These are phyloP conservation scores for Xerocomus brunneocitrinus DNA, from an alignment of 768 basidiomycete genomes.

Conservation along the genomic window DNA sequence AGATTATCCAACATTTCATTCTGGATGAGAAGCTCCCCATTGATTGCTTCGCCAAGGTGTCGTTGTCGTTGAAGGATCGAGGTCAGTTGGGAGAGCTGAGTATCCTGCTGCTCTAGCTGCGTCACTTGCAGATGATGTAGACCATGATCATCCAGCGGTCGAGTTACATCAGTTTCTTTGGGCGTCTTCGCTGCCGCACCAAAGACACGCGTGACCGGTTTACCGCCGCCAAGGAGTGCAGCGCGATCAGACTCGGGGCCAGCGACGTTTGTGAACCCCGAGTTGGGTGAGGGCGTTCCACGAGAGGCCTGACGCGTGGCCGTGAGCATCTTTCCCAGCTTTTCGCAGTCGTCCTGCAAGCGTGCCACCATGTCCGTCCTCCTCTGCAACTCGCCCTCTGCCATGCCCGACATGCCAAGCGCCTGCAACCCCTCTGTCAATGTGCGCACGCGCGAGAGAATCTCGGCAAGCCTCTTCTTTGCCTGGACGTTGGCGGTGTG, in stretches of 20 bases:
- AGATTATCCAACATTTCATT: constrained; percentile 84
- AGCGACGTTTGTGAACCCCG: constrained; percentile 25
- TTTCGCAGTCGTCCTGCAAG: constrained; percentile 88
- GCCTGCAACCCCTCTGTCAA: constrained; percentile 66
- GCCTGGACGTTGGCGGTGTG: constrained; percentile 80
- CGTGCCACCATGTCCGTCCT: constrained; percentile 85
- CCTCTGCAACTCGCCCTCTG: constrained; percentile 87
- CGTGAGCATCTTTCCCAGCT: constrained; percentile 80
- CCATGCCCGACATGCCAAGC: constrained; percentile 67
- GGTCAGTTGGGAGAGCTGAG: constrained; percentile 73
- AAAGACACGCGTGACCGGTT: constrained; percentile 70
- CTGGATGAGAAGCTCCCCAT: constrained; percentile 75
- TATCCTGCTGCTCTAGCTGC: constrained; percentile 82
- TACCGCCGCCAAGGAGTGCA: constrained; percentile 54
- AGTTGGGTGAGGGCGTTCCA: constrained; percentile 26
- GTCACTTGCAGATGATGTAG: constrained; percentile 73
- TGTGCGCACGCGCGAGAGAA: constrained; percentile 66
- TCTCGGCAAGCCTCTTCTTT: constrained; percentile 76
- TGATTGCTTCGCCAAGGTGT: constrained; percentile 83
- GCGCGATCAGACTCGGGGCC: constrained; percentile 56
- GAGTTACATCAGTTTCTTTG: constrained; percentile 79
- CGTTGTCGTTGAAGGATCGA: constrained; percentile 81
- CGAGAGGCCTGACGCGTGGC: constrained; percentile 57
- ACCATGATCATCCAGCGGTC: constrained; percentile 83
- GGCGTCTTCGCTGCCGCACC: constrained; percentile 54